Evolutionary conservation across 768 basidiomycete genomes (phyloP).

Genomic region (Tulasnella sp.): DNA sequence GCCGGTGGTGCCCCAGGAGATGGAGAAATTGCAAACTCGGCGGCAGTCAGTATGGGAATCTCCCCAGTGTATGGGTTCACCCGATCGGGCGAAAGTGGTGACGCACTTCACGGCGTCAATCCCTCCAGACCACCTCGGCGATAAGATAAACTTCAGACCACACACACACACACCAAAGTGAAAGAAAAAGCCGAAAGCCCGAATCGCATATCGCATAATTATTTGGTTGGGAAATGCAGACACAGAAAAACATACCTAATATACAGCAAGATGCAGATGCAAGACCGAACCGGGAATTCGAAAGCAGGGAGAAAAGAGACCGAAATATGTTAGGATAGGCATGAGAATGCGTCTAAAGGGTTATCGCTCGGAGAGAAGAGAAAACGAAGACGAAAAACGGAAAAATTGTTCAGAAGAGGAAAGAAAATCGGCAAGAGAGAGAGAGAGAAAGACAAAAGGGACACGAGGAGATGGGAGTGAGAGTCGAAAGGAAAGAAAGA

Average conservation of each 20-base stretch:
- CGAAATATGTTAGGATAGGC: not conserved
- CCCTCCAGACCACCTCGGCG: not conserved
- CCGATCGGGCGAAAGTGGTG: not conserved
- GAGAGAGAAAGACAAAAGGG: not conserved
- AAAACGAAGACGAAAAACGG: not conserved
- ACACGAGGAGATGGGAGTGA: not conserved
- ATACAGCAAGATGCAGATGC: not conserved
- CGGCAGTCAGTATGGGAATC: not conserved
- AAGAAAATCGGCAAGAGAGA: too few species aligned
- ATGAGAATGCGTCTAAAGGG: conserved; percentile 1
- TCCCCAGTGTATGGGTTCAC: not conserved
- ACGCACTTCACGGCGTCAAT: not conserved
- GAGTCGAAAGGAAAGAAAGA: not conserved
- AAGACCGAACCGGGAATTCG: not conserved
- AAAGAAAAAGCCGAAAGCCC: not conserved
- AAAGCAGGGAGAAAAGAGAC: not conserved
- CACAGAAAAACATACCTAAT: not conserved
- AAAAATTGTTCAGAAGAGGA: not conserved
- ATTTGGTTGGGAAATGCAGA: not conserved
- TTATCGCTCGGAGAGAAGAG: not conserved
- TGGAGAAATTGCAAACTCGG: not conserved
- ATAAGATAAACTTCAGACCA: not conserved
- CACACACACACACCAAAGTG: not conserved
- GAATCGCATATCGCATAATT: conserved; percentile 1
- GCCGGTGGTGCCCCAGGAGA: not conserved